phyloP scores from a whole-genome alignment of 805 yeast species.

The Tetrapisispora arboricola region DNA sequence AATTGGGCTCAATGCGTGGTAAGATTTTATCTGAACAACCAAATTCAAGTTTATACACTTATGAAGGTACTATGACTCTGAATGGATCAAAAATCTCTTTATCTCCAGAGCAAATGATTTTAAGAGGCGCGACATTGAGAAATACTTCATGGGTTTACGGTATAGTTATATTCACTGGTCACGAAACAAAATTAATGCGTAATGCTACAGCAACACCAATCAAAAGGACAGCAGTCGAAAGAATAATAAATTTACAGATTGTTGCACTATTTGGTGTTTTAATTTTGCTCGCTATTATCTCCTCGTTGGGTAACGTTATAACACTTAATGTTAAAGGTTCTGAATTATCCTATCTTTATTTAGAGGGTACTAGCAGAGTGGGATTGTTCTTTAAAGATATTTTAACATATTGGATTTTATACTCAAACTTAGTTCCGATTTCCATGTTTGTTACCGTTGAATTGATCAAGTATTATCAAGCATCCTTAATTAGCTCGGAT shows the following conservation, averaged over 20 bases:
- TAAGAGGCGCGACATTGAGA: conserved; percentile 91
- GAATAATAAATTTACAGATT: conserved; percentile 87
- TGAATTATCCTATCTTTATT: conserved; percentile 50
- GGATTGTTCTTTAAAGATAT: conserved; percentile 75
- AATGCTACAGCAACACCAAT: conserved; percentile 98
- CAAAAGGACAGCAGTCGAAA: conserved; percentile 92
- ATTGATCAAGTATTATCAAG: conserved; percentile 90
- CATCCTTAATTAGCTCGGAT: conserved; percentile 86
- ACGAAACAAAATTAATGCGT: conserved; percentile 95
- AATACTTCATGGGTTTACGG: conserved; percentile 96
- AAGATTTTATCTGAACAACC: conserved; percentile 80
- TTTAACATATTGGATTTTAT: conserved; percentile 91
- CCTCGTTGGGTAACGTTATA: conserved; percentile 81
- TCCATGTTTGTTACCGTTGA: conserved; percentile 94
- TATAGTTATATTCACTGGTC: conserved; percentile 90
- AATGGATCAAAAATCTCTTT: conserved; percentile 56
- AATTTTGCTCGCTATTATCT: conserved; percentile 63
- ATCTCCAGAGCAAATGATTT: conserved; percentile 80
- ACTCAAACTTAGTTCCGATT: conserved; percentile 95
- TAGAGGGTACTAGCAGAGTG: conserved; percentile 58
- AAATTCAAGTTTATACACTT: conserved; percentile 85
- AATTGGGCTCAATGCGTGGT: conserved; percentile 44
- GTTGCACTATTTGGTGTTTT: conserved; percentile 76
- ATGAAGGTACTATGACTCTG: conserved; percentile 69
- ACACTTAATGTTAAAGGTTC: conserved; percentile 44